These are phyloP conservation scores for Botrytis galanthina DNA, from an alignment of 2,329 filamentous ascomycete species.

Conservation along the genomic window DNA sequence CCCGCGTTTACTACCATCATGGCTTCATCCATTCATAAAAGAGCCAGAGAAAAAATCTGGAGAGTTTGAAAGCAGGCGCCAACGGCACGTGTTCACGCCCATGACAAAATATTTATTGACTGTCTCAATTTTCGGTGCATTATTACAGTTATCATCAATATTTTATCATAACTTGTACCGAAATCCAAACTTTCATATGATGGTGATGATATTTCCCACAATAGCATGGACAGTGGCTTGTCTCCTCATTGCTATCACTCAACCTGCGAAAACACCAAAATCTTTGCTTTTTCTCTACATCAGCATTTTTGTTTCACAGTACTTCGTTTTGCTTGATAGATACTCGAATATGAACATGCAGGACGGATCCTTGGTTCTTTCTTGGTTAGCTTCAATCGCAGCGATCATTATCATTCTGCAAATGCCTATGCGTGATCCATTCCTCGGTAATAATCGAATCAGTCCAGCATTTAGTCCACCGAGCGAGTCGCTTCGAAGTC, in stretches of 20 bases:
- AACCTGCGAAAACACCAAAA: conserved; percentile 33
- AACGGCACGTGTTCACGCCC: conserved; percentile 24
- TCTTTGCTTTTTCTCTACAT: conserved; percentile 27
- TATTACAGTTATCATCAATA: conserved; percentile 38
- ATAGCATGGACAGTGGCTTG: conserved; percentile 31
- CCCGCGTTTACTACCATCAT: conserved; percentile 43
- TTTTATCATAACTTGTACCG: conserved; percentile 32
- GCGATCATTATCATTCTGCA: conserved; percentile 55
- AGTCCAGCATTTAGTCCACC: conserved; percentile 56
- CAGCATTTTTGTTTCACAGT: conserved; percentile 32
- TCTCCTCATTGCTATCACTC: conserved; percentile 29
- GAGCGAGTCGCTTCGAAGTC: conserved; percentile 60
- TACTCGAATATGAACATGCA: conserved; percentile 24
- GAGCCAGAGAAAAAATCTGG: conserved; percentile 42
- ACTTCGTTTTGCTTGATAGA: conserved; percentile 37
- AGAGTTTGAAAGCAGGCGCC: conserved; percentile 33
- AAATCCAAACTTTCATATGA: conserved; percentile 38
- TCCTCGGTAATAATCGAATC: conserved; percentile 54
- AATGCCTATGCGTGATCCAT: conserved; percentile 69
- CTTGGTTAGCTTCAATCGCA: conserved; percentile 44
- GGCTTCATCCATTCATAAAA: conserved; percentile 51
- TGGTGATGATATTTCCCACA: conserved; percentile 38
- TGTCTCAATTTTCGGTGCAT: conserved; percentile 41
- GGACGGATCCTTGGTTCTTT: conserved; percentile 31
- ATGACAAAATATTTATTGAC: conserved; percentile 42